Base-by-base conservation (phyloP, 2,329 filamentous ascomycete genomes). In the Thyridium curvatum region DNA sequence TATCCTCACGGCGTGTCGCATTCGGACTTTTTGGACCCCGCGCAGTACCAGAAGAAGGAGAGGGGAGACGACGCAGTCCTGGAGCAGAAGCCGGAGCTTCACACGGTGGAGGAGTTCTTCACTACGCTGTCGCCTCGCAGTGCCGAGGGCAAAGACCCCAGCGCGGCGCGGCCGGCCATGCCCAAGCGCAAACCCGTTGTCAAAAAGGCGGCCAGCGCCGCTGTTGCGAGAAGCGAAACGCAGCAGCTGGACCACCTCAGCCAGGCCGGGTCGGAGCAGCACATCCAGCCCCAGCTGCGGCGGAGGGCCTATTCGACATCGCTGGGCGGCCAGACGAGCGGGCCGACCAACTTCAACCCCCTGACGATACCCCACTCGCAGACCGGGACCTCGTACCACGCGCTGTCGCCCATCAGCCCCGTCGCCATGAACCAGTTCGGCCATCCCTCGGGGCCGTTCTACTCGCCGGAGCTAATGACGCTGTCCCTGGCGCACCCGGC, bases 81-180 rank as follows among this genome's bases (percentile, higher is more conserved):
- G 47, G 86, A 89, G 43, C 86, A 95, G 52, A 90, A 91, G 55
- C 80, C 86, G 3, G 47, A 94, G 56, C 69, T 95, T n/a, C 86
- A 93, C 53, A 94, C 87, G 4, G 89, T 96, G 0, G 90, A 95
- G 53, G 89, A 97, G 50, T 96, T 94, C 64, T 91, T 97, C 55
- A 85, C 86, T 6, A 86, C 81, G 35, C 68, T 94, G 30, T 85
- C 82, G 1, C 82, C 78, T 46, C 63, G 77, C 57, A 66, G 65
- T 55, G 60, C 64, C 36, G 67, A 79, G 9, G 43, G 37, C 12
- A 43, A 3, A 18, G 35, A 37, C 13, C 28, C 28, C 15, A 14
- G 44, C 34, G 35, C 34, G 8, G 34, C 52, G 7, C 51, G 41
- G 26, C 45, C 50, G 13, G 48, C 51, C 3, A 39, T 51, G 4